phyloP scores from a whole-genome alignment of 2,329 filamentous ascomycete genomes.

The Talaromyces rugulosus region DNA sequence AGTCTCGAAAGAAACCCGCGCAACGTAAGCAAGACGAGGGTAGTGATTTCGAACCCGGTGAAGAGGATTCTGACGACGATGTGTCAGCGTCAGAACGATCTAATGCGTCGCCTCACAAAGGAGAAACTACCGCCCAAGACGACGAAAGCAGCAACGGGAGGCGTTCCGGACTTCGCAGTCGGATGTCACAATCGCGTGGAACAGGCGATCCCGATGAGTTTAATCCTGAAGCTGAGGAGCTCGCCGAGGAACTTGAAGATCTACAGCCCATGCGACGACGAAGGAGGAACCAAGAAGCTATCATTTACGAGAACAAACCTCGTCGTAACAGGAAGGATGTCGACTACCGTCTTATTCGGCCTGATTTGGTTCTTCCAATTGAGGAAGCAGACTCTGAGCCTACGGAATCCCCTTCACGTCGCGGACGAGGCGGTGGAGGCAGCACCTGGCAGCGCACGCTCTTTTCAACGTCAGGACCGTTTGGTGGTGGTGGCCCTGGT shows the following conservation, averaged over 20 bases:
- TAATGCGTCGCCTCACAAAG: slow-evolving; percentile 41
- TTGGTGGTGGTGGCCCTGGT: slow-evolving; percentile 72
- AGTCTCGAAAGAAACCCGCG: slow-evolving; percentile 36
- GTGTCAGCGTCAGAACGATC: slow-evolving; percentile 49
- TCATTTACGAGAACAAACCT: slow-evolving; percentile 42
- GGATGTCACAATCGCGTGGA: slow-evolving; percentile 43
- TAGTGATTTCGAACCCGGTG: slow-evolving; percentile 61
- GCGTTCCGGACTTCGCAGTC: slow-evolving; percentile 50
- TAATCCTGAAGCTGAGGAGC: slow-evolving; percentile 50
- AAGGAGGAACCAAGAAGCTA: slow-evolving; percentile 24
- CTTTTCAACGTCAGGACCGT: slow-evolving; percentile 87
- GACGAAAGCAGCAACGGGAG: slow-evolving; percentile 46
- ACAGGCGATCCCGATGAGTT: slow-evolving; percentile 42
- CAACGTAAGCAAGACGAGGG: slow-evolving; percentile 52
- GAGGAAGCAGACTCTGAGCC: slow-evolving; percentile 67
- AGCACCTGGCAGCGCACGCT: slow-evolving; percentile 70
- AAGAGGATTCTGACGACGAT: slow-evolving; percentile 53
- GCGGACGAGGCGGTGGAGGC: slow-evolving; percentile 59
- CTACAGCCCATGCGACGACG: slow-evolving; percentile 43
- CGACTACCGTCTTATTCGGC: slow-evolving; percentile 81
- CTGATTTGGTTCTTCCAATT: slow-evolving; percentile 65
- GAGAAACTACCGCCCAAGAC: slow-evolving; percentile 41
- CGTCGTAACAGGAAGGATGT: slow-evolving; percentile 61
- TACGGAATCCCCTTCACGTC: slow-evolving; percentile 62
- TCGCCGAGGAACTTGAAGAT: slow-evolving; percentile 56